Conservation (phyloP, 2,329 filamentous ascomycete species). For the Aspergillus viridinutans region DNA sequence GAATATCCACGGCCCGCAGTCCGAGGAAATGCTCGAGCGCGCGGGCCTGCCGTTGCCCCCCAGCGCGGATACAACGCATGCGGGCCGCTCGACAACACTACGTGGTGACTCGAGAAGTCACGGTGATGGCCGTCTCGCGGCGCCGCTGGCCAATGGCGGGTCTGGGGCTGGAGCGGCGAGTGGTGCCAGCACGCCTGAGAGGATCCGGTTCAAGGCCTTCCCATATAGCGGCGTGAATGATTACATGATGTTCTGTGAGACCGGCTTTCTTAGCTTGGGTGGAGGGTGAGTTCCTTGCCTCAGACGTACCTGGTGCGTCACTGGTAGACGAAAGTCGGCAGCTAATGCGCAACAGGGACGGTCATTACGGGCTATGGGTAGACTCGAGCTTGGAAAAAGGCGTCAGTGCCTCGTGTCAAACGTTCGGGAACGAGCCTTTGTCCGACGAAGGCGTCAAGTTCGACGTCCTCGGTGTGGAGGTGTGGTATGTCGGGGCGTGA, state of each 20-base stretch:
- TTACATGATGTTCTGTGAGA: constrained; percentile 92
- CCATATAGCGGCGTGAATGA: constrained; percentile 95
- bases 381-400: constrained; percentile 81
- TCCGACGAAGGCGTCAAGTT: constrained; percentile 94
- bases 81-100: constrained; percentile 57
- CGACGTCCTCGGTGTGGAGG: constrained; percentile 80
- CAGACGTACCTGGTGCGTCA: background rate
- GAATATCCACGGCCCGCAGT: constrained; percentile 16
- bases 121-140: constrained; percentile 17
- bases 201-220: constrained; percentile 93
- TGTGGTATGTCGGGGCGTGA: constrained; percentile 77
- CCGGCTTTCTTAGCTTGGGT: constrained; percentile 77
- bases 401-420: constrained; percentile 77
- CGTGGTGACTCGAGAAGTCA: constrained; percentile 27
- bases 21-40: constrained; percentile 45
- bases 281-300: constrained; percentile 54
- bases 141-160: constrained; percentile 3
- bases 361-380: constrained; percentile 90
- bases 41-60: constrained; percentile 65
- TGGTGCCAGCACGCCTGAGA: constrained; percentile 59
- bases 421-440: constrained; percentile 90
- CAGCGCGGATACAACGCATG: constrained; percentile 60
- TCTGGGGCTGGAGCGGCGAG: constrained; percentile 32
- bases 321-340: constrained; percentile 16
- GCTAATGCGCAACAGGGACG: constrained; percentile 51